Conservation (phyloP, 305 asterid species). For the Fraxinus sp. region DNA sequence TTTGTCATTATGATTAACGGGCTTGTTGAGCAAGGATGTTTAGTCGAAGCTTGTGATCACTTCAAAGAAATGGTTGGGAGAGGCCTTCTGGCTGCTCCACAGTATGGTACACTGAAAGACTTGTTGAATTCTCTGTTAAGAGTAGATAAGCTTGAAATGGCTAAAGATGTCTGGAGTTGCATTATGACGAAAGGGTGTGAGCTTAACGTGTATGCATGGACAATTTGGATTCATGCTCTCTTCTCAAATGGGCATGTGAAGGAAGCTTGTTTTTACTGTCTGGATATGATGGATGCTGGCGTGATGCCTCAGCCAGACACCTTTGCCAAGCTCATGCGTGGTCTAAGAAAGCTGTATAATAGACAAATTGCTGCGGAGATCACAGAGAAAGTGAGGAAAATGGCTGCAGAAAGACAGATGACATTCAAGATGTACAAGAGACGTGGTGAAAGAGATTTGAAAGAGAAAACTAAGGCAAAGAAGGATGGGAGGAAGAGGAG, state of each 20-base stretch:
- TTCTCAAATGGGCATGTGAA: conserved; percentile 82
- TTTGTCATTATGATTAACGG: conserved; percentile 67
- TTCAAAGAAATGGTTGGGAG: conserved; percentile 81
- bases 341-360: conserved; percentile 74
- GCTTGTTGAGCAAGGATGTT: conserved; percentile 53
- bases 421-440: conserved; percentile 92
- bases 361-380: conserved; percentile 85
- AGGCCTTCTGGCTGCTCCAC: conserved; percentile 80
- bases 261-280: conserved; percentile 77
- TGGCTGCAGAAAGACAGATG: conserved; percentile 83
- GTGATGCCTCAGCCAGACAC: conserved; percentile 98
- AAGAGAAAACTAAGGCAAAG: conserved; percentile 64
- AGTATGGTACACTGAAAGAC: conserved; percentile 74
- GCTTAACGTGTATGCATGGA: conserved; percentile 81
- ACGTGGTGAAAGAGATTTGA: conserved; percentile 80
- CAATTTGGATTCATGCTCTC: conserved; percentile 89
- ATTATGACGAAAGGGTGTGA: conserved; percentile 73
- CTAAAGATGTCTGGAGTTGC: conserved; percentile 82
- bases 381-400: conserved; percentile 73
- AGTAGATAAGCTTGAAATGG: conserved; percentile 64
- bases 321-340: conserved; percentile 80
- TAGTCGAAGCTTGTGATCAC: conserved; percentile 78
- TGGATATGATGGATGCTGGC: conserved; percentile 90
- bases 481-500: conserved; percentile 74
- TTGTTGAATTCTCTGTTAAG: conserved; percentile 73